These are phyloP conservation scores for Lasiosphaeria miniovina DNA, from an alignment of 495 filamentous ascomycete species.

Conservation along the genomic window DNA sequence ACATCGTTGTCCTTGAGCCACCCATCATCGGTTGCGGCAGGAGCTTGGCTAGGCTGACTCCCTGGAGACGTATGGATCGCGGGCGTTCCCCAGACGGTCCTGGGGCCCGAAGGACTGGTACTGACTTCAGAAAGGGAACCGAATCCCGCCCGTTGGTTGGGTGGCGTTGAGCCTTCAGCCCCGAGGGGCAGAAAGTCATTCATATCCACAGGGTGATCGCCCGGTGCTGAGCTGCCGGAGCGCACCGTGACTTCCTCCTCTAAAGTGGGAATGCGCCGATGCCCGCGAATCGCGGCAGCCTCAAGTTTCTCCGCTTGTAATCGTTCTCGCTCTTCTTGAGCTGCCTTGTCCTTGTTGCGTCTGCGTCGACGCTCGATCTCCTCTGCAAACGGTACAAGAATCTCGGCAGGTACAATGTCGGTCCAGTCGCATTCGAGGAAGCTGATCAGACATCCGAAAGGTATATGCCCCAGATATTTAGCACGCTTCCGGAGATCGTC, in stretches of 20 bases:
- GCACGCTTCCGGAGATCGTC: constrained; percentile 81
- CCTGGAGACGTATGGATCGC: constrained; percentile 55
- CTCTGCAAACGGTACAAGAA: constrained; percentile 66
- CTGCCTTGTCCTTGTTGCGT: constrained; percentile 80
- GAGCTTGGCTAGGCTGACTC: constrained; percentile 30
- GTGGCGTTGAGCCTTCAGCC: constrained; percentile 40
- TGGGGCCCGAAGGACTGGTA: constrained; percentile 68
- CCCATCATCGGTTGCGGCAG: constrained; percentile 60
- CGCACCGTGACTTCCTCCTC: constrained; percentile 37
- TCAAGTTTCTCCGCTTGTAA: constrained; percentile 82
- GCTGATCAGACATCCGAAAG: constrained; percentile 86
- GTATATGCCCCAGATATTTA: constrained; percentile 89
- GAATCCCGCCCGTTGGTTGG: constrained; percentile 37
- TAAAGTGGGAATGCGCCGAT: constrained; percentile 38
- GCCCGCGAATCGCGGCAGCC: constrained; percentile 45
- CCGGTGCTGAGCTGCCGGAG: constrained; percentile 21
- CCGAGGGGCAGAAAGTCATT: constrained; percentile 68
- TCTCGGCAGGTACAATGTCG: constrained; percentile 73
- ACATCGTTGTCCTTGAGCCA: constrained; percentile 66
- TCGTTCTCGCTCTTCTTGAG: constrained; percentile 85
- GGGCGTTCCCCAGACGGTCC: constrained; percentile 87
- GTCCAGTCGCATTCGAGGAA: constrained; percentile 98
- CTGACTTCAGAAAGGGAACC: constrained; percentile 56
- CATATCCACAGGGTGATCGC: constrained; percentile 36
- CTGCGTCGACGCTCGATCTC: constrained; percentile 80